Evolutionary conservation across 1,139 yeast genomes (phyloP).

Genomic region (Suhomyces yuchorum): DNA sequence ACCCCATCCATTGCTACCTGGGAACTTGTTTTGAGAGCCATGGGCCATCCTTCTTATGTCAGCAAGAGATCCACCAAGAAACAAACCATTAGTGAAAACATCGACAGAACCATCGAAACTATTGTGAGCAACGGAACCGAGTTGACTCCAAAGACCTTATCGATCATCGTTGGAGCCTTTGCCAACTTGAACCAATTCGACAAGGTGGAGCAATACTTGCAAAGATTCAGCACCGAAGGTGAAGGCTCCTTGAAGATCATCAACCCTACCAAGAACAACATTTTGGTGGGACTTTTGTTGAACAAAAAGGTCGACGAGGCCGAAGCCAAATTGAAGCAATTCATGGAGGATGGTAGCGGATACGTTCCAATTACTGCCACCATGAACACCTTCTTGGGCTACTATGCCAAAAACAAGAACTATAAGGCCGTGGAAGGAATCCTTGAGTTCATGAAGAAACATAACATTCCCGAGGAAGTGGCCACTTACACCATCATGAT

Average conservation of each 20-base stretch:
- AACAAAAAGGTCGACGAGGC: slow-evolving; percentile 38
- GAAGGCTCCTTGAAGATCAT: slow-evolving; percentile 28
- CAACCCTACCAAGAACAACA: slow-evolving; percentile 37
- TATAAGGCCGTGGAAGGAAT: slow-evolving; percentile 44
- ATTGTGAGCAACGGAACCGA: slow-evolving; percentile 27
- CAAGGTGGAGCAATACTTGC: slow-evolving; percentile 33
- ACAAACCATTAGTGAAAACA: slow-evolving; percentile 20
- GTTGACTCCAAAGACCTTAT: slow-evolving; percentile 33
- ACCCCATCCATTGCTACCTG: slow-evolving; percentile 36
- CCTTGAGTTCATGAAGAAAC: slow-evolving; percentile 37
- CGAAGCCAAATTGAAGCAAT: slow-evolving; percentile 35
- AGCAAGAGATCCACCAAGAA: slow-evolving; percentile 18
- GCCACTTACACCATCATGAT: slow-evolving; percentile 68
- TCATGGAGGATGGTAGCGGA: slow-evolving; percentile 26
- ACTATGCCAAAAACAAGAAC: slow-evolving; percentile 35
- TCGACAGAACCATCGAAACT: slow-evolving; percentile 36
- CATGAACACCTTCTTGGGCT: slow-evolving; percentile 40
- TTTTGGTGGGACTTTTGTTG: slow-evolving; percentile 37
- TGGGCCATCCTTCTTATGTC: slow-evolving; percentile 37
- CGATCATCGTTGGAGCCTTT: slow-evolving; percentile 37
- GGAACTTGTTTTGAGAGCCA: slow-evolving; percentile 40
- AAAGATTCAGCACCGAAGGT: slow-evolving; percentile 23
- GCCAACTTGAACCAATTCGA: slow-evolving; percentile 40
- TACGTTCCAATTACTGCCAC: slow-evolving; percentile 38
- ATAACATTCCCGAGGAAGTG: slow-evolving; percentile 58